Percentiles rank a stretch among this genome's conserved stretches.
Evolutionary conservation across 1,139 yeast species (phyloP).

Genomic region (Candida tunisiensis): DNA sequence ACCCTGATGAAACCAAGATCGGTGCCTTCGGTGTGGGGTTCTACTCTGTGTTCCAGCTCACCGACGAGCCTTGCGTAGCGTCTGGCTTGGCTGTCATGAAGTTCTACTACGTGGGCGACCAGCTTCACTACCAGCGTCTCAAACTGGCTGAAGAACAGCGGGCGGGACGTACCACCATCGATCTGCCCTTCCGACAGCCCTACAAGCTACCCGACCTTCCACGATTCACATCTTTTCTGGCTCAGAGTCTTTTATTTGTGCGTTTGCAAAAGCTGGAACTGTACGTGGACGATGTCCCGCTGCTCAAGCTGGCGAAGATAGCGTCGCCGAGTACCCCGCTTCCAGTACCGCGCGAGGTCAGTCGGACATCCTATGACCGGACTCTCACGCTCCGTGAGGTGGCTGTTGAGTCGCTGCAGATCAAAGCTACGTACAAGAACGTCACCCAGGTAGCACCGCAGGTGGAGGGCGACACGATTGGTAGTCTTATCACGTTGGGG

Average conservation of each 20-base stretch:
- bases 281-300: constrained; percentile 12
- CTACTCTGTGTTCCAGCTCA: constrained; percentile 94
- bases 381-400: constrained; percentile 11
- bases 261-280: constrained; percentile 16
- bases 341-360: constrained; percentile 12
- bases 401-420: constrained; percentile 15
- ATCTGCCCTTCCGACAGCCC: constrained; percentile 19
- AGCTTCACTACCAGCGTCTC: constrained; percentile 18
- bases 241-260: constrained; percentile 22
- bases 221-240: constrained; percentile 21
- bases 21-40: constrained; percentile 99
- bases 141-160: constrained; percentile 7
- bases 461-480: constrained; percentile 7
- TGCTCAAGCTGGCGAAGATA: constrained; percentile 15
- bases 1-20: constrained; percentile 88
- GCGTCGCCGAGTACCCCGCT: constrained; percentile 10
- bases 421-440: constrained; percentile 19
- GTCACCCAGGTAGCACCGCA: constrained; percentile 17
- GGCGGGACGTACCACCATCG: constrained; percentile 22
- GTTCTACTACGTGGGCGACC: constrained; percentile 24
- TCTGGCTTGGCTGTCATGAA: constrained; percentile 23
- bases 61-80: constrained; percentile 41
- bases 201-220: constrained; percentile 17
- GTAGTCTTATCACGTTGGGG: constrained; percentile 18
- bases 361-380: constrained; percentile 12